Evolutionary conservation across 805 yeast genomes (phyloP).

Genomic region (Pichia manshurica): DNA sequence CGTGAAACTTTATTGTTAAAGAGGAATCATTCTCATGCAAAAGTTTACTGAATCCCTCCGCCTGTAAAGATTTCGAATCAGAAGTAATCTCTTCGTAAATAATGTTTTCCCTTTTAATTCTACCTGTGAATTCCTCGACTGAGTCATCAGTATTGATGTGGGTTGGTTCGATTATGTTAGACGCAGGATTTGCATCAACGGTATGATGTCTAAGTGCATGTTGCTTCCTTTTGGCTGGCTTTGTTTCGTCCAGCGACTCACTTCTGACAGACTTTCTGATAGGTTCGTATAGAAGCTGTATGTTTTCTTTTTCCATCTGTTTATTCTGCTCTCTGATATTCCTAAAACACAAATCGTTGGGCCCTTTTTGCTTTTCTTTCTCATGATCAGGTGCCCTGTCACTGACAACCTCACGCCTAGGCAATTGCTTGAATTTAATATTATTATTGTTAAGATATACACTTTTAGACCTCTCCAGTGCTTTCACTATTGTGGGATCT

Average conservation of each 20-base stretch:
- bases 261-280: not conserved
- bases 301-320: conserved; percentile 10
- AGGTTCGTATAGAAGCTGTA: conserved; percentile 1
- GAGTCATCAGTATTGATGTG: conserved; percentile 9
- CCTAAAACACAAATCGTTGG: conserved; percentile 1
- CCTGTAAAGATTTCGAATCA: conserved; percentile 18
- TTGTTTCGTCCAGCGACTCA: conserved; percentile 5
- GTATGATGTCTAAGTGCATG: conserved; percentile 15
- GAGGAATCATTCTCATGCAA: conserved; percentile 7
- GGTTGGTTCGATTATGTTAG: not conserved
- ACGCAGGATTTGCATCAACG: not conserved
- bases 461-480: conserved; percentile 54
- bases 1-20: conserved; percentile 20
- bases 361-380: conserved; percentile 36
- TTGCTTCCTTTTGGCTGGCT: conserved; percentile 12
- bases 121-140: conserved; percentile 19
- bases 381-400: too few relatives aligned
- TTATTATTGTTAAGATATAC: conserved; percentile 21
- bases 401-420: not conserved
- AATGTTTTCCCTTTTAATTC: conserved; percentile 17
- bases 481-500: conserved; percentile 46
- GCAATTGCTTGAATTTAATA: not conserved
- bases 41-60: conserved; percentile 18
- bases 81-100: conserved; percentile 24
- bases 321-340: not conserved